phyloP scores from a whole-genome alignment of 2,329 filamentous ascomycete species.

The Cercospora janseana region DNA sequence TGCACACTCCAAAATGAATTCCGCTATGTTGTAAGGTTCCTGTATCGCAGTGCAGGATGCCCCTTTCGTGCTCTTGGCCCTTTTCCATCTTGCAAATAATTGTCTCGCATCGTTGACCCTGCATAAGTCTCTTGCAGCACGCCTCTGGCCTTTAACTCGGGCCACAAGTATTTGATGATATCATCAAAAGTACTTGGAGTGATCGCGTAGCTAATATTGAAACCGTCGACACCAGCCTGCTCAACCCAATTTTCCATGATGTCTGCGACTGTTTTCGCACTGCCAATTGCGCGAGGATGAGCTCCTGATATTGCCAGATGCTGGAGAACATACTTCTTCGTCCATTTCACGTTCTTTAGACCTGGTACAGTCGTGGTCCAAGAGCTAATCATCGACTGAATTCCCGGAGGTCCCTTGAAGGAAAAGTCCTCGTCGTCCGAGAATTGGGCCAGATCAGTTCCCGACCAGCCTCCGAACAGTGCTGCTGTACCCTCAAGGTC shows the following conservation, averaged over 20 bases:
- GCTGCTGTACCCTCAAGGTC: conserved; percentile 47
- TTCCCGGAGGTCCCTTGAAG: conserved; percentile 41
- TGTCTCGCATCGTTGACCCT: conserved; percentile 32
- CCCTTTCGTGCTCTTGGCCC: conserved; percentile 29
- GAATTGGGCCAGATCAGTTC: conserved; percentile 45
- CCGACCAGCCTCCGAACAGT: conserved; percentile 50
- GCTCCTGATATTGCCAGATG: conserved; percentile 46
- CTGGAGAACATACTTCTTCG: conserved; percentile 46
- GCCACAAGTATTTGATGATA: conserved; percentile 40
- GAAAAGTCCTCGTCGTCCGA: conserved; percentile 48
- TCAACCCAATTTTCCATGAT: conserved; percentile 48
- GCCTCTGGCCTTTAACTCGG: conserved; percentile 39
- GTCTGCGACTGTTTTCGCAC: conserved; percentile 46
- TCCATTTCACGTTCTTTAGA: conserved; percentile 45
- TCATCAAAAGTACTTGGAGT: conserved; percentile 45
- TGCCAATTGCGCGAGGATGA: conserved; percentile 41
- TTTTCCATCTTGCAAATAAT: conserved; percentile 31
- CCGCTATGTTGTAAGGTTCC: not conserved
- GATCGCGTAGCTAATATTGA: conserved; percentile 47
- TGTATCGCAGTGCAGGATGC: conserved; percentile 30
- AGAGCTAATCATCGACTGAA: conserved; percentile 47
- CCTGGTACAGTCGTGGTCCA: conserved; percentile 47
- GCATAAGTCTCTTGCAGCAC: conserved; percentile 36
- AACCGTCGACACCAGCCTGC: conserved; percentile 46
- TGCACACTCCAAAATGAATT: not conserved